Percentiles rank a stretch among this genome's conserved stretches.
These are phyloP conservation scores for Ganoderma resinaceum DNA, from an alignment of 1,284 basidiomycete genomes.

Conservation along the genomic window DNA sequence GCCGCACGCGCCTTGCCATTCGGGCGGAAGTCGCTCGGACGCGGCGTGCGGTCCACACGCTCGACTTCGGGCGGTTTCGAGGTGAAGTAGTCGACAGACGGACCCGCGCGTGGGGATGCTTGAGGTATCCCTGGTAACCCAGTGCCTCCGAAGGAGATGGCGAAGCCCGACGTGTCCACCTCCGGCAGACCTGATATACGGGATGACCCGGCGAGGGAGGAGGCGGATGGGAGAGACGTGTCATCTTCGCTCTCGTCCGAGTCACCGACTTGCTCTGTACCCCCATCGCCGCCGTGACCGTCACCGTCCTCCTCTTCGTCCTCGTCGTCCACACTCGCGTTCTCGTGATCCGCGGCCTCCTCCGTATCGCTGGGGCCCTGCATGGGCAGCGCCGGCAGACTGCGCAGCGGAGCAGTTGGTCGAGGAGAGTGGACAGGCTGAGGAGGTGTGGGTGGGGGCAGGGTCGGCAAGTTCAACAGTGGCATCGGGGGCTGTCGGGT, in stretches of 20 bases:
- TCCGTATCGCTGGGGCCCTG: constrained; percentile 47
- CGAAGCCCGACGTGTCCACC: constrained; percentile 35
- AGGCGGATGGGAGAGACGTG: constrained; percentile 32
- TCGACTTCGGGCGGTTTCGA: constrained; percentile 34
- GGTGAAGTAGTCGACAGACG: constrained; percentile 39
- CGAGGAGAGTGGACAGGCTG: constrained; percentile 32
- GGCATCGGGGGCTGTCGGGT: constrained; percentile 57
- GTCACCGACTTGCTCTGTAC: constrained; percentile 39
- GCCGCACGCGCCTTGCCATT: constrained; percentile 17
- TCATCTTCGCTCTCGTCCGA: constrained; percentile 43
- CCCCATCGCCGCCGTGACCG: constrained; percentile 32
- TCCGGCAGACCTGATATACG: constrained; percentile 30
- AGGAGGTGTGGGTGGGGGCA: constrained; percentile 42
- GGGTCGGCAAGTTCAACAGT: constrained; percentile 55
- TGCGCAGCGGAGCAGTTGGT: constrained; percentile 45
- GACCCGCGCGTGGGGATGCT: constrained; percentile 17
- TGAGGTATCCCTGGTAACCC: constrained; percentile 24
- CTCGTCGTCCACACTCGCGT: constrained; percentile 45
- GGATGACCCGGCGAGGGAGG: constrained; percentile 24
- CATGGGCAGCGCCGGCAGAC: constrained; percentile 58
- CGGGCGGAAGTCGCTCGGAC: constrained; percentile 43
- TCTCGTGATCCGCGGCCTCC: constrained; percentile 46
- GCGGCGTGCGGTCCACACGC: constrained; percentile 36
- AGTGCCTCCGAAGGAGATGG: constrained; percentile 27
- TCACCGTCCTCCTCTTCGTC: constrained; percentile 41